Evolutionary conservation across 352 stramenopile species (phyloP).

Genomic region (Phytophthora melonis): DNA sequence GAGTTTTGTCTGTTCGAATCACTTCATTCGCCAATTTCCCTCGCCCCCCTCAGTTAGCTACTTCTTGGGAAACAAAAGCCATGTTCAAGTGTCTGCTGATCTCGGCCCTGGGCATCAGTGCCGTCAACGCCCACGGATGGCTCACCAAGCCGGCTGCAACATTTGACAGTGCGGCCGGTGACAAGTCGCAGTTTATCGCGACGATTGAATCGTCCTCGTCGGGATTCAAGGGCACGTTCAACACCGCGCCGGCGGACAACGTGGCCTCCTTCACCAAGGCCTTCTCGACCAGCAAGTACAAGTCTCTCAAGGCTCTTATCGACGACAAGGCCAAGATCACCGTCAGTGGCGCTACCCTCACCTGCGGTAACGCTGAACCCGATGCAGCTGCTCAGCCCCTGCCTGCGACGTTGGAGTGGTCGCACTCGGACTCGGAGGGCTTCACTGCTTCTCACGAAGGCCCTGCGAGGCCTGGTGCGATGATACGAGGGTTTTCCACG

Average conservation of each 20-base stretch:
- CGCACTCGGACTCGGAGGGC: conserved; percentile 31
- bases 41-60: background rate
- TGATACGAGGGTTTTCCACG: conserved; percentile 24
- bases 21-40: conserved; percentile 30
- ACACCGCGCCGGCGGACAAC: conserved; percentile 23
- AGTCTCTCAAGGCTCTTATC: conserved; percentile 35
- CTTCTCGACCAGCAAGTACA: conserved; percentile 30
- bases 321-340: conserved; percentile 28
- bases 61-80: background rate
- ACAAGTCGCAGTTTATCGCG: conserved; percentile 39
- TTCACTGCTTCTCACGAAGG: conserved; percentile 50
- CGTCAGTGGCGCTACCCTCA: conserved; percentile 31
- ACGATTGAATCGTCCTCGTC: conserved; percentile 36
- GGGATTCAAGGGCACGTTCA: conserved; percentile 34
- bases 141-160: conserved; percentile 28
- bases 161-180: conserved; percentile 19
- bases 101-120: conserved; percentile 2
- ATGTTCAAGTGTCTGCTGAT: conserved; percentile 28
- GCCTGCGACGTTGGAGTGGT: conserved; percentile 32
- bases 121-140: conserved; percentile 34
- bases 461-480: conserved; percentile 59
- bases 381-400: conserved; percentile 25
- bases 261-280: conserved; percentile 36
- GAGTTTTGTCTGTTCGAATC: conserved; percentile 27
- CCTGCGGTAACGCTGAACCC: conserved; percentile 30